Conservation (phyloP, 2,329 filamentous ascomycete species). For the Beauveria caledonica region DNA sequence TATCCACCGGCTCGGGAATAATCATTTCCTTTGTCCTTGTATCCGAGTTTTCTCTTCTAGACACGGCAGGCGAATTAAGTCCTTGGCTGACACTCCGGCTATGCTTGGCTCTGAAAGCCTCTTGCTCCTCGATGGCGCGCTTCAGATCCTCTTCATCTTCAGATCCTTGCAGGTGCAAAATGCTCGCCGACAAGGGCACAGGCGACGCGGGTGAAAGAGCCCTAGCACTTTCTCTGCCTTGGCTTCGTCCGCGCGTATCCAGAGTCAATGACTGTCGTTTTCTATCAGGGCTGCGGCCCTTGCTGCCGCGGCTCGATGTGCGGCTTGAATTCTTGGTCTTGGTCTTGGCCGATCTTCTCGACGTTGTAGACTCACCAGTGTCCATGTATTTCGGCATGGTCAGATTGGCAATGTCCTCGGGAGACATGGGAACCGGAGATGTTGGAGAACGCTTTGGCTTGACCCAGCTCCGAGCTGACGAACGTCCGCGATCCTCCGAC, state of each 20-base stretch:
- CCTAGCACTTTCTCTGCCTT: conserved; percentile 48
- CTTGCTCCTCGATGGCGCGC: conserved; percentile 44
- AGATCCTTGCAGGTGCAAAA: conserved; percentile 33
- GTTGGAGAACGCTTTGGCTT: conserved; percentile 82
- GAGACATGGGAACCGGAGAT: conserved; percentile 90
- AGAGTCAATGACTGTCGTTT: conserved; percentile 32
- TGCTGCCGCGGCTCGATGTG: conserved; percentile 40
- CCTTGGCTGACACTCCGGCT: conserved; percentile 42
- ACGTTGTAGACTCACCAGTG: conserved; percentile 33
- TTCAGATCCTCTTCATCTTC: conserved; percentile 59
- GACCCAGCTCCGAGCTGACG: conserved; percentile 54
- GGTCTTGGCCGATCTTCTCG: conserved; percentile 33
- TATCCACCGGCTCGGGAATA: conserved; percentile 23
- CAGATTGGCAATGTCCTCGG: conserved; percentile 67
- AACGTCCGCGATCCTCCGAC: conserved; percentile 65
- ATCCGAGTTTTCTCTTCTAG: conserved; percentile 30
- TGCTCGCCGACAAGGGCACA: conserved; percentile 58
- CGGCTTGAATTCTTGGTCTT: conserved; percentile 33
- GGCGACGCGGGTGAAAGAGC: conserved; percentile 73
- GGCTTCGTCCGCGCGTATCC: conserved; percentile 54
- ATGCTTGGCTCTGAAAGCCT: conserved; percentile 48
- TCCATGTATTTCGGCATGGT: conserved; percentile 36
- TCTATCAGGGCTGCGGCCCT: conserved; percentile 37
- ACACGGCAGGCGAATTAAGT: conserved; percentile 27
- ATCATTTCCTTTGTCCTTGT: conserved; percentile 25